Base-by-base conservation (phyloP, 257 asterid genomes). In the Solanum clarkiae region DNA sequence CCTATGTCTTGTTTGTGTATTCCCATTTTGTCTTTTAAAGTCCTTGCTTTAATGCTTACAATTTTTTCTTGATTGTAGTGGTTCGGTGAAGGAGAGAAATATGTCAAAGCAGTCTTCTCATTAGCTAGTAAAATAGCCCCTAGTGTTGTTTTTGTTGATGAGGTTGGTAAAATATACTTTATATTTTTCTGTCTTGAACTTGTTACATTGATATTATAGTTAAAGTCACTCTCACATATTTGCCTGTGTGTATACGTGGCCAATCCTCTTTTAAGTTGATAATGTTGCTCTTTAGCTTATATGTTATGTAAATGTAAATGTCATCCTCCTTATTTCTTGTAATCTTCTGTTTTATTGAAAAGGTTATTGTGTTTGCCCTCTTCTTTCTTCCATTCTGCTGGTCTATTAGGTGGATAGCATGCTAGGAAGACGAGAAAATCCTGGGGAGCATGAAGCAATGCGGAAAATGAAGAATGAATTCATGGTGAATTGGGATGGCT, bases 361-460 rank as follows among this genome's bases (percentile, higher is more conserved):
- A 26, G 63, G 18, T 59, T 77, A 4, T 49, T 75, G 40, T 74
- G 82, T 77, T 24, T 51, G 26, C 47, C 65, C 26, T 65, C 80
- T 55, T 8, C 84, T 22, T 36, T 9, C 29, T 59, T 59, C 26
- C 75, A 24, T 86, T 42, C 68, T 49, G 66, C 81, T 56, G 85
- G 10, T 60, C 80, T 77, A 77, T 77, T 74, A 95, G 99, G 98
- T 95, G 49, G 99, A 95, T 91, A 95, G 98, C 90, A 95, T 95
- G 99, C 87, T 95, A 84, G 98, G 98, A 86, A 92, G 98, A 88
- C 94, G 98, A 71, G 98, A 94, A 92, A 95, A 92, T 86, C 98
- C 98, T 10, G 97, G 98, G 36, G 97, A 95, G 90, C 98, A 95
- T 90, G 99, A 93, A 92, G 97, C 98, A 72, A 95, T 95, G 99